These are phyloP conservation scores for Thozetella sp. DNA, from an alignment of 495 filamentous ascomycete species.

Conservation along the genomic window DNA sequence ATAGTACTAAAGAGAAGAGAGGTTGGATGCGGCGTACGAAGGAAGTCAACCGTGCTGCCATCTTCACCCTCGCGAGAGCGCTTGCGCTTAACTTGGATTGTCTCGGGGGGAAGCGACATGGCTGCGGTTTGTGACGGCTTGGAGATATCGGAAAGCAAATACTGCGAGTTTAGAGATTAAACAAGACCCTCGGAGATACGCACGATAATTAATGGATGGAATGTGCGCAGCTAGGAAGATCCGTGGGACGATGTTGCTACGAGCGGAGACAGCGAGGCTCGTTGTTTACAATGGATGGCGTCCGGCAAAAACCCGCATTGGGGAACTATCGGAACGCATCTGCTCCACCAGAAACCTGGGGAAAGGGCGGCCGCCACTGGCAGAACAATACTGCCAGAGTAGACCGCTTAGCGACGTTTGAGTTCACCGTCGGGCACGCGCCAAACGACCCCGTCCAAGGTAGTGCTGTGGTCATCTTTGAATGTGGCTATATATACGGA, in stretches of 20 bases:
- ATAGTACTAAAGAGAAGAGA: neutral
- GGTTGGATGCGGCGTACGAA: slow-evolving; percentile 37
- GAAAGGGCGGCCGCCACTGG: neutral
- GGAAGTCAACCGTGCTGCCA: slow-evolving; percentile 48
- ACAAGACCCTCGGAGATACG: too few species aligned
- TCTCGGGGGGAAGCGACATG: slow-evolving; percentile 53
- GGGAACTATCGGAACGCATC: too few species aligned
- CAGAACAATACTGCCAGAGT: neutral
- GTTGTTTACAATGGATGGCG: too few species aligned
- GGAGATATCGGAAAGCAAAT: neutral
- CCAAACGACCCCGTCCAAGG: too few species aligned
- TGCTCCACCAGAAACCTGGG: neutral
- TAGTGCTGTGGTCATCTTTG: too few species aligned
- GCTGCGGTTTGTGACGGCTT: neutral
- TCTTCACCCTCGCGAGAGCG: slow-evolving; percentile 43
- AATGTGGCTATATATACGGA: too few species aligned
- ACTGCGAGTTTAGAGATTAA: too few species aligned
- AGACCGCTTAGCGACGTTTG: neutral
- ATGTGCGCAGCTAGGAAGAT: too few species aligned
- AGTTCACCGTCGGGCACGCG: too few species aligned
- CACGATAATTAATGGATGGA: neutral
- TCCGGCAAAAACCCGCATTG: too few species aligned
- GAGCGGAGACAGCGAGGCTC: neutral
- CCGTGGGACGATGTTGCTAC: too few species aligned
- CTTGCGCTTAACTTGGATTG: slow-evolving; percentile 58